phyloP scores from a whole-genome alignment of 1,284 basidiomycete genomes.

The Microbotryum silenes-acaulis region DNA sequence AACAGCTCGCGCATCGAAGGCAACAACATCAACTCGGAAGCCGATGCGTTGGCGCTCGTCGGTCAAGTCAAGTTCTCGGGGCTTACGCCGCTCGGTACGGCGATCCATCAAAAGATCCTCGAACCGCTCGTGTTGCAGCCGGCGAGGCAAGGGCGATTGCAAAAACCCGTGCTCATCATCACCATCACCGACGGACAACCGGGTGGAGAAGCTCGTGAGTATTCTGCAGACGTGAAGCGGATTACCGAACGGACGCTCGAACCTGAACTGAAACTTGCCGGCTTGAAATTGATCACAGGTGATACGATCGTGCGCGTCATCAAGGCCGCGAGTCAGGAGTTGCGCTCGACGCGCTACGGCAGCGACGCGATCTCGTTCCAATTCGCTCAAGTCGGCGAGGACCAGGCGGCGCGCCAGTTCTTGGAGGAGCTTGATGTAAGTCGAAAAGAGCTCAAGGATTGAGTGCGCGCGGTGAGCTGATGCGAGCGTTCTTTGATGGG shows the following conservation, averaged over 20 bases:
- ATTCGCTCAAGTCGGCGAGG: slow-evolving; percentile 46
- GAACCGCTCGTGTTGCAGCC: slow-evolving; percentile 45
- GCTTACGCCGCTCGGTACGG: slow-evolving; percentile 40
- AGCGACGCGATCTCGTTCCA: slow-evolving; percentile 44
- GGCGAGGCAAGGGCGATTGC: slow-evolving; percentile 38
- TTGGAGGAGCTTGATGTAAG: slow-evolving; percentile 43
- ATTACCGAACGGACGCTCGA: background rate
- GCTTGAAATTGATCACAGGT: slow-evolving; percentile 19
- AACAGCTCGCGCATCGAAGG: slow-evolving; percentile 42
- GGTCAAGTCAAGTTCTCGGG: slow-evolving; percentile 45
- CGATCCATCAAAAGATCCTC: slow-evolving; percentile 43
- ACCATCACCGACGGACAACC: slow-evolving; percentile 28
- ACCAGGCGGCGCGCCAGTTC: slow-evolving; percentile 37
- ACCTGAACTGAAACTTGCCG: slow-evolving; percentile 24
- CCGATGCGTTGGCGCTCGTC: slow-evolving; percentile 41
- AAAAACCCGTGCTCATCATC: slow-evolving; percentile 46
- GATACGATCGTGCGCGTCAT: slow-evolving; percentile 44
- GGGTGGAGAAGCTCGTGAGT: background rate
- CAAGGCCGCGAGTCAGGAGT: slow-evolving; percentile 39
- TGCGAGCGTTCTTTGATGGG: background rate
- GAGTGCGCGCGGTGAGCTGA: background rate
- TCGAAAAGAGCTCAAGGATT: background rate
- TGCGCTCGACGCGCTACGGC: slow-evolving; percentile 42
- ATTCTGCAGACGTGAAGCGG: background rate
- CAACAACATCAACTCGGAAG: slow-evolving; percentile 43